Base-by-base conservation (phyloP, 1,284 basidiomycete species). In the Rugosomyces carneus region DNA sequence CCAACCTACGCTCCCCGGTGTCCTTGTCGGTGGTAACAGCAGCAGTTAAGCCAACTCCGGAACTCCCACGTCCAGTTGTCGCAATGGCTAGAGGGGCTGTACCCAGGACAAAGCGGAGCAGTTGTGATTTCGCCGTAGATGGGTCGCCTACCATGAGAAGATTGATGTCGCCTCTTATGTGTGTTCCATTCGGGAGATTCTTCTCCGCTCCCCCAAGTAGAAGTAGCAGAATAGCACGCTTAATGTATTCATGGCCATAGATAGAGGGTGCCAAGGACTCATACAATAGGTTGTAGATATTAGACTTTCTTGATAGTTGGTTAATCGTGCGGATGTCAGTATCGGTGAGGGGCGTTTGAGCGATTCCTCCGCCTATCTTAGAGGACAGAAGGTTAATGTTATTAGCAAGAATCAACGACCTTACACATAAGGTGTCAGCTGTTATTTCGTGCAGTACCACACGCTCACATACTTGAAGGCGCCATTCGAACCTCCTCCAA, bases 81-180 rank as follows among this genome's bases (percentile, higher is more conserved):
- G 95, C 95, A 57, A 99, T 98, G 3, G 96, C 96, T 27, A 99
- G 75, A 19, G 96, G 95, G 3, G 96, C 96, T 6, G 92, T 98
- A 59, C 92, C 89, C 51, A 99, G 78, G 23, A 99, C 92, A 65
- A 99, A 99, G 45, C 95, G 89, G 39, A 99, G 76, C 65, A 99
- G 76, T 64, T 99, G 96, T 38, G 89, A 93, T 71, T 99, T 99
- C 31, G 96, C 96, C 0, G 96, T 99, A 10, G 88, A 92, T 2
- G 96, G 96, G 67, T 99, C 96, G 54, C 96, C 96, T 53, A 99
- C 93, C 95, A 99, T 98, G 59, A 99, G 81, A 59, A 99, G 78
- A 69, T 99, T 99, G 76, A 99, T 99, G 66, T 99, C 96, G 47
- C 96, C 96, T 75, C 96, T 88, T 61, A 99, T 97, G 62, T 99